Conservation (phyloP, 257 asterid species). For the Solanum neorickii region DNA sequence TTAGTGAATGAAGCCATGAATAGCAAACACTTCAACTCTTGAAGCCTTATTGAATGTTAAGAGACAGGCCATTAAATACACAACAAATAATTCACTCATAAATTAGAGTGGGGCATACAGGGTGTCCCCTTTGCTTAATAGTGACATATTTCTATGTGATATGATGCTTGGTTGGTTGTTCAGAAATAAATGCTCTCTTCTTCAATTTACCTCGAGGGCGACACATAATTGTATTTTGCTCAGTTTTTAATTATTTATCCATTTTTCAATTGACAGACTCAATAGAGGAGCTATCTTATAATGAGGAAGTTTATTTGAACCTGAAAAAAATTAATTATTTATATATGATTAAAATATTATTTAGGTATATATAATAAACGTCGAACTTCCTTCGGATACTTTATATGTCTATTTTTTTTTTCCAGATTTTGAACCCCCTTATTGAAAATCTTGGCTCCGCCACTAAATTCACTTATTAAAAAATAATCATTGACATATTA, state of each 20-base stretch:
- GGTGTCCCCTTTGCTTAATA: neutral
- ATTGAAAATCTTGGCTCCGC: no score
- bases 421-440: no score
- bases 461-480: no score
- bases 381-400: no score
- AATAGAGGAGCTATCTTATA: no score
- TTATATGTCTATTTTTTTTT: no score
- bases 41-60: neutral
- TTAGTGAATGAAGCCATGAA: neutral
- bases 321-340: no score
- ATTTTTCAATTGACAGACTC: no score
- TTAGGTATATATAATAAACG: no score
- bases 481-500: no score
- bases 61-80: neutral
- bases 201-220: neutral
- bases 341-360: no score
- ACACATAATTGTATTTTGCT: neutral
- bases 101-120: neutral
- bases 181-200: neutral
- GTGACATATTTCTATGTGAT: neutral
- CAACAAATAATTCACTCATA: neutral
- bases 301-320: accelerated
- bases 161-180: neutral
- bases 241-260: accelerated
- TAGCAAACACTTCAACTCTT: neutral